Conservation (phyloP, 1,284 basidiomycete genomes). For the Schizophyllum commune region DNA sequence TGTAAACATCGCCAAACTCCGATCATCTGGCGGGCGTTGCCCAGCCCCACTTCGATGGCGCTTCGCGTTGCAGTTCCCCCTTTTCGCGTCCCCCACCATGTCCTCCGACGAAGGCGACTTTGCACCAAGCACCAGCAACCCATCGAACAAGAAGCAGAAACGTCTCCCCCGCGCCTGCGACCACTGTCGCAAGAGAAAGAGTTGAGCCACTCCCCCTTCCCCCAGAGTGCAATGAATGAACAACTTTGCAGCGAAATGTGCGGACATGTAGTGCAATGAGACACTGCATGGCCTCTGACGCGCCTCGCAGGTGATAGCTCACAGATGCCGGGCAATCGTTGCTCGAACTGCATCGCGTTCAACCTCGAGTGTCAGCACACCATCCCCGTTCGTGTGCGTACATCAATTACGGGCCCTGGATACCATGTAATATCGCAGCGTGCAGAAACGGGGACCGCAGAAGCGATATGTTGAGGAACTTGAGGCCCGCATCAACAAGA, state of each 20-base stretch:
- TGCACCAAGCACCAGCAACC: neutral
- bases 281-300: neutral
- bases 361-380: conserved; percentile 10
- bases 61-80: no score
- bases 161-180: conserved; percentile 9
- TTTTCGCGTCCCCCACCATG: neutral
- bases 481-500: neutral
- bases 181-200: conserved; percentile 9
- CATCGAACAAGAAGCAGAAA: conserved; percentile 4
- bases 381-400: neutral
- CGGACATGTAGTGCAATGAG: neutral
- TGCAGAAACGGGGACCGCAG: conserved; percentile 31
- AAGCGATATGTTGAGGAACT: conserved; percentile 15
- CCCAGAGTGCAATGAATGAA: neutral
- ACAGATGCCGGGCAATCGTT: conserved; percentile 8
- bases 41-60: no score
- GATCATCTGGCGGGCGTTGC: no score
- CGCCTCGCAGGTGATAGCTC: conserved; percentile 9
- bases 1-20: no score
- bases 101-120: neutral
- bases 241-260: conserved; percentile 9
- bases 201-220: neutral
- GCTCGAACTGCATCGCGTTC: conserved; percentile 11
- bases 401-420: conserved; percentile 7
- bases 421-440: conserved; percentile 32